A percentile compares a stretch with the other conserved stretches of the same genome.
Evolutionary conservation across 2,329 filamentous ascomycete species (phyloP).

Genomic region (Chaetomium olivaceum): DNA sequence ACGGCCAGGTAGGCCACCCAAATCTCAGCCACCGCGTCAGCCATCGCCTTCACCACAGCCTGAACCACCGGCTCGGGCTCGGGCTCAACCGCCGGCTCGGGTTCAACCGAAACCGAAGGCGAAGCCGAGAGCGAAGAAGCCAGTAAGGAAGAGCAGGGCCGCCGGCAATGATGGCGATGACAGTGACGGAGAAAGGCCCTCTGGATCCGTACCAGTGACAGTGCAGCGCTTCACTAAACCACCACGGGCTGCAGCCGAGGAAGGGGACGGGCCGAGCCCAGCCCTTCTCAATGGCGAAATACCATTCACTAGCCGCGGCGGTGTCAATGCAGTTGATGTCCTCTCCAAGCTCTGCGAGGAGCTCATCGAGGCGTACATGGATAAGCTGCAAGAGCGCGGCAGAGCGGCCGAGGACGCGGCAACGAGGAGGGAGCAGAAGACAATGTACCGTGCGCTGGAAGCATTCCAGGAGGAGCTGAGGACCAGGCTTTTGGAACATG

Average conservation of each 20-base stretch:
- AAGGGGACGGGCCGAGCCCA: slow-evolving; percentile 44
- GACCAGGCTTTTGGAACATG: slow-evolving; percentile 58
- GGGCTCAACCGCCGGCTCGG: too few relatives aligned
- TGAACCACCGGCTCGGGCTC: slow-evolving; percentile 11
- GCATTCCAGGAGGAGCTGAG: slow-evolving; percentile 60
- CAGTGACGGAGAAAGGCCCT: slow-evolving; percentile 27
- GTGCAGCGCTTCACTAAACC: slow-evolving; percentile 61
- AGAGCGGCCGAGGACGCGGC: slow-evolving; percentile 47
- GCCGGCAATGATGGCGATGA: slow-evolving; percentile 24
- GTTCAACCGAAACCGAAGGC: slow-evolving; percentile 14
- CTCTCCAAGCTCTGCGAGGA: slow-evolving; percentile 63
- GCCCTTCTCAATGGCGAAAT: slow-evolving; percentile 54
- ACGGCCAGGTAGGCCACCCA: slow-evolving; percentile 23
- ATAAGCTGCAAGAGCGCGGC: slow-evolving; percentile 48
- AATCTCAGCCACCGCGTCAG: slow-evolving; percentile 13
- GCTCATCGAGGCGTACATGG: slow-evolving; percentile 54
- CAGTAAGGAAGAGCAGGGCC: slow-evolving; percentile 25
- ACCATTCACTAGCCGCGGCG: slow-evolving; percentile 53
- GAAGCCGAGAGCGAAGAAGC: slow-evolving; percentile 20
- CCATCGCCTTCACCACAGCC: slow-evolving; percentile 2
- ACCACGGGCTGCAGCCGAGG: slow-evolving; percentile 43
- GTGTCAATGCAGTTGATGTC: slow-evolving; percentile 64
- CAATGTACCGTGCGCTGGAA: slow-evolving; percentile 58
- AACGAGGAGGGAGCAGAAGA: slow-evolving; percentile 54
- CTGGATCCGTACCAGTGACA: slow-evolving; percentile 53